Conservation (phyloP, 805 yeast genomes). For the Ogataea trehaloabstinens region DNA sequence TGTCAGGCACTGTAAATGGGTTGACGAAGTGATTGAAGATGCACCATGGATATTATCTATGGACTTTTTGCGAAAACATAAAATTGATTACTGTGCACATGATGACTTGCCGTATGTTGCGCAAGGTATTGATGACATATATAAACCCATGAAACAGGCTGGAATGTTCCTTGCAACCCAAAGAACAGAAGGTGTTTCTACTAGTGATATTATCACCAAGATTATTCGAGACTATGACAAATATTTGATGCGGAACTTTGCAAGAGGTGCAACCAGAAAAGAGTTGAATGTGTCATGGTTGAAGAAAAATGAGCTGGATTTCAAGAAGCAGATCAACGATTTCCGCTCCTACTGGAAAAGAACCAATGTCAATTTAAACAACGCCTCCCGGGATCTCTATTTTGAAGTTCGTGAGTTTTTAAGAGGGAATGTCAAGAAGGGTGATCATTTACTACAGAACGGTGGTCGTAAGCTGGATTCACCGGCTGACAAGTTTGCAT, state of each 20-base stretch:
- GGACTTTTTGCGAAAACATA: slow-evolving; percentile 72
- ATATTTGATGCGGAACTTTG: slow-evolving; percentile 94
- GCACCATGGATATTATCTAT: slow-evolving; percentile 96
- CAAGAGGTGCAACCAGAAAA: slow-evolving; percentile 95
- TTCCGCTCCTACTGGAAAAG: slow-evolving; percentile 84
- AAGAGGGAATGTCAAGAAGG: slow-evolving; percentile 30
- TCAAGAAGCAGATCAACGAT: slow-evolving; percentile 85
- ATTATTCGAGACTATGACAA: slow-evolving; percentile 95
- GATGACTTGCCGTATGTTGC: slow-evolving; percentile 95
- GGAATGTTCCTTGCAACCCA: slow-evolving; percentile 95
- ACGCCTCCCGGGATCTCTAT: slow-evolving; percentile 77
- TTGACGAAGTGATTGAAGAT: slow-evolving; percentile 89
- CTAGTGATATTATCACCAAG: slow-evolving; percentile 93
- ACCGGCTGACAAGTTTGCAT: slow-evolving; percentile 68
- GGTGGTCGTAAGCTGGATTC: slow-evolving; percentile 30
- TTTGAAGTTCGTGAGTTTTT: slow-evolving; percentile 79
- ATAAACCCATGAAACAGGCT: slow-evolving; percentile 82
- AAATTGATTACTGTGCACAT: slow-evolving; percentile 95
- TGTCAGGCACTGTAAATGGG: slow-evolving; percentile 94
- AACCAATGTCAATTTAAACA: slow-evolving; percentile 64
- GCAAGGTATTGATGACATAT: slow-evolving; percentile 86
- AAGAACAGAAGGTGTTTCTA: slow-evolving; percentile 94
- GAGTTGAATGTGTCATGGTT: slow-evolving; percentile 97
- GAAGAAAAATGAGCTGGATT: slow-evolving; percentile 92
- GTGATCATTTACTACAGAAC: slow-evolving; percentile 11